These are phyloP conservation scores for Chenopodium formosanum DNA, from an alignment of 148 eudicot species.

Conservation along the genomic window DNA sequence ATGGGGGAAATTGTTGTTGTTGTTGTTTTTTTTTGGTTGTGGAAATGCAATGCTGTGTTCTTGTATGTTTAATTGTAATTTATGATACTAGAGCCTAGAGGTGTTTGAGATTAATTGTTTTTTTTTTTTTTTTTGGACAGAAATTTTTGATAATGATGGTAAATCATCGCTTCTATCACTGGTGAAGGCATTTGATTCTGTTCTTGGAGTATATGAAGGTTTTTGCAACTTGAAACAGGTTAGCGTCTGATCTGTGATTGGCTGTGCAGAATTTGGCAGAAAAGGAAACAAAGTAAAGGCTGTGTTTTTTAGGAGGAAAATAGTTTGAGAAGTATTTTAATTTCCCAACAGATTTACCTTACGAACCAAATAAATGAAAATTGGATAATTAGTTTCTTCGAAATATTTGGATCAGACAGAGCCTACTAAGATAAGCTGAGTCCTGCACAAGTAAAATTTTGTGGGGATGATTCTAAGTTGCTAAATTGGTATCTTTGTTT, in stretches of 20 bases:
- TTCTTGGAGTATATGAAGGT: conserved; percentile 81
- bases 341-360: neutral
- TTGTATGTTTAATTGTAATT: neutral
- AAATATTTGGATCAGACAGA: neutral
- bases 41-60: neutral
- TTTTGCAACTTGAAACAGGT: conserved; percentile 95
- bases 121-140: conserved; percentile 19
- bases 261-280: neutral
- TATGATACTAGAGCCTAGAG: neutral
- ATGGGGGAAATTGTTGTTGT: too few relatives aligned
- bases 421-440: neutral
- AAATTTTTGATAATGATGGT: conserved; percentile 61
- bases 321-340: neutral
- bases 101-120: neutral
- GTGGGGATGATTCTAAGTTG: conserved; percentile 10
- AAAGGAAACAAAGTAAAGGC: neutral
- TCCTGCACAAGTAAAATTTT: neutral
- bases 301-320: neutral
- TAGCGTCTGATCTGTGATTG: conserved; percentile 6
- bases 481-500: neutral
- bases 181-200: conserved; percentile 82
- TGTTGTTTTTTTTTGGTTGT: neutral
- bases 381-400: neutral
- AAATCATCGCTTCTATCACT: conserved; percentile 61
- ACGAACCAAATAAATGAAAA: neutral